Conservation (phyloP, 148 eudicot genomes). For the Chenopodium formosanum region DNA sequence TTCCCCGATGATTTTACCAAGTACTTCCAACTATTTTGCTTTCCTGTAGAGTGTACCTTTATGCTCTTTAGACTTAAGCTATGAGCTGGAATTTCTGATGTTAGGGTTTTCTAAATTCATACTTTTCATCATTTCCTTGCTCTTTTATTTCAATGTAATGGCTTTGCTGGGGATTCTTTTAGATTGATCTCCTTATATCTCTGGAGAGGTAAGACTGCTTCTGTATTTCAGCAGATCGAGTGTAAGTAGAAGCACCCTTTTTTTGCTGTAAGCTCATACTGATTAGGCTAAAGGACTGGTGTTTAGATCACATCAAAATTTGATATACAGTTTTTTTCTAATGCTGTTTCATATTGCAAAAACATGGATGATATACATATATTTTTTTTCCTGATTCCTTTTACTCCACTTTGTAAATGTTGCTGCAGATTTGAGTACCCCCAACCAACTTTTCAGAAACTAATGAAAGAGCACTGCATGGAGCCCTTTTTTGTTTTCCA, state of each 20-base stretch:
- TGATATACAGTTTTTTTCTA: neutral
- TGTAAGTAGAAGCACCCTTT: too few species aligned
- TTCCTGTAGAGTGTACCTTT: neutral
- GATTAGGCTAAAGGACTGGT: too few species aligned
- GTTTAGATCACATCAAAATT: too few species aligned
- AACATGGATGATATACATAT: neutral
- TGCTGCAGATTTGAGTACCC: constrained; percentile 89
- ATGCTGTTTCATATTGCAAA: neutral
- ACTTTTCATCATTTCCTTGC: neutral
- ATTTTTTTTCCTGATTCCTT: neutral
- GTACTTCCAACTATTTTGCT: neutral
- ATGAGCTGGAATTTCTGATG: neutral
- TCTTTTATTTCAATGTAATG: neutral
- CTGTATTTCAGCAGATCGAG: too few species aligned
- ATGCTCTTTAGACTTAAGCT: neutral
- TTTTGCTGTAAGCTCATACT: too few species aligned
- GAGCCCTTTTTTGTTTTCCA: constrained; percentile 99
- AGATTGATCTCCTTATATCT: neutral
- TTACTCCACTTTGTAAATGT: neutral
- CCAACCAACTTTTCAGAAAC: constrained; percentile 93
- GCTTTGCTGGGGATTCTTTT: neutral
- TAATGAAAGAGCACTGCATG: constrained; percentile 98
- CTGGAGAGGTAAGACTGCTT: neutral
- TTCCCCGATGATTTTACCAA: neutral
- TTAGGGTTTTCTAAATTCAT: neutral